Evolutionary conservation across 345 rosid genomes (phyloP).

Genomic region (Brassica carinata): DNA sequence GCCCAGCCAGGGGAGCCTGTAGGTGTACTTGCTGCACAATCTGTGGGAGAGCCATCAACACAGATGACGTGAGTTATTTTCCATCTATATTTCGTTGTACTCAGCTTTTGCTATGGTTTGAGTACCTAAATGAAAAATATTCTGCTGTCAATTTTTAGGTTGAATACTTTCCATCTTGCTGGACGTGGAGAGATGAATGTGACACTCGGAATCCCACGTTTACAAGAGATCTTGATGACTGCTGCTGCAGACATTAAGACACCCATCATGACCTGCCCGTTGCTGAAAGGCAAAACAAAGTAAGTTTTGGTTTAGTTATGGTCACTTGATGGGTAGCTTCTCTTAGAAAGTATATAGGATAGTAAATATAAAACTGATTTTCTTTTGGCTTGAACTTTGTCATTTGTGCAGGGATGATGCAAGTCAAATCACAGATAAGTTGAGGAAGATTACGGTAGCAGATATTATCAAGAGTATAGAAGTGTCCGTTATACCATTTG

Average conservation of each 20-base stretch:
- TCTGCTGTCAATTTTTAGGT: constrained; percentile 47
- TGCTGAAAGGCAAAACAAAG: constrained; percentile 64
- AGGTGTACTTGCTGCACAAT: constrained; percentile 97
- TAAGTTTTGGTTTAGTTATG: constrained; percentile 46
- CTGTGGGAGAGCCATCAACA: constrained; percentile 99
- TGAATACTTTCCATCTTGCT: no score
- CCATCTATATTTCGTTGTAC: constrained; percentile 12
- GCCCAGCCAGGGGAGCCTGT: constrained; percentile 99
- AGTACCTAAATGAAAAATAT: background rate
- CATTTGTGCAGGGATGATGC: constrained; percentile 70
- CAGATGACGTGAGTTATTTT: constrained; percentile 94
- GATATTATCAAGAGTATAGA: constrained; percentile 73
- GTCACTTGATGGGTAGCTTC: constrained; percentile 6
- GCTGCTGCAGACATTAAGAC: constrained; percentile 82
- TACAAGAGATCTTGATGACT: constrained; percentile 93
- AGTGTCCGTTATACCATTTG: constrained; percentile 59
- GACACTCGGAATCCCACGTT: no score
- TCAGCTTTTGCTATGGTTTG: no score
- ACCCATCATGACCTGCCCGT: constrained; percentile 94
- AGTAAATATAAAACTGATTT: background rate
- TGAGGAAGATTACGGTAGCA: constrained; percentile 79
- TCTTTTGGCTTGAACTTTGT: constrained; percentile 3
- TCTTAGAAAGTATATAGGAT: background rate
- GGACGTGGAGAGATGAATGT: constrained; percentile 99
- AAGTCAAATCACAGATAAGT: constrained; percentile 60